These are phyloP conservation scores for Hypoxylon sp. DNA, from an alignment of 2,329 filamentous ascomycete genomes.

Conservation along the genomic window DNA sequence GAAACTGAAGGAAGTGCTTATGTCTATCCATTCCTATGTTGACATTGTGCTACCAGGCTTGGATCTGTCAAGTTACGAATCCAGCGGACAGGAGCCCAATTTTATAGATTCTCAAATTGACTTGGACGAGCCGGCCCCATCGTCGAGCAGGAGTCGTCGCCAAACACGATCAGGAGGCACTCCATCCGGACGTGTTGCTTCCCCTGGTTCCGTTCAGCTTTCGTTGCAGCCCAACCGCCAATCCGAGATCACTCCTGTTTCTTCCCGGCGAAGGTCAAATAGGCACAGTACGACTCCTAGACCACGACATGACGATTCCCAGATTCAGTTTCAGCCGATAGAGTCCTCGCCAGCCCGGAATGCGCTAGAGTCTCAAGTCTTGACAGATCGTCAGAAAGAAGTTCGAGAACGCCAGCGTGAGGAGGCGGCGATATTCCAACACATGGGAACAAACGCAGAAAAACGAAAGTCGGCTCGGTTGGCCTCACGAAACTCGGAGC, in stretches of 20 bases:
- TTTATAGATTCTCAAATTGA: constrained; percentile 63
- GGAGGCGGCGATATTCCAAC: constrained; percentile 71
- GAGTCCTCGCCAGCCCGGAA: constrained; percentile 61
- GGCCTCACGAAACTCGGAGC: constrained; percentile 5
- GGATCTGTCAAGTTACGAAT: constrained; percentile 50
- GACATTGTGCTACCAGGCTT: constrained; percentile 58
- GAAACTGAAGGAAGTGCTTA: constrained; percentile 68
- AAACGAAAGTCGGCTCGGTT: constrained; percentile 30
- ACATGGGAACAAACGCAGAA: constrained; percentile 65
- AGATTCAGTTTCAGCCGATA: constrained; percentile 78
- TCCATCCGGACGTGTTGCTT: constrained; percentile 42
- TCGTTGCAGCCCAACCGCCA: constrained; percentile 43
- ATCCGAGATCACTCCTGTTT: constrained; percentile 39
- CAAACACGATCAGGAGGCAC: constrained; percentile 29
- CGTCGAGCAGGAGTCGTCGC: constrained; percentile 33
- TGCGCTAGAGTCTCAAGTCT: constrained; percentile 70
- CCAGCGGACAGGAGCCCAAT: constrained; percentile 50
- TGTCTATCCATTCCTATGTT: constrained; percentile 64
- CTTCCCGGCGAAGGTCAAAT: constrained; percentile 42
- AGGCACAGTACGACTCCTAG: constrained; percentile 58
- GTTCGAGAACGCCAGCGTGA: constrained; percentile 77
- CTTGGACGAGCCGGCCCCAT: constrained; percentile 43
- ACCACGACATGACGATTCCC: constrained; percentile 81
- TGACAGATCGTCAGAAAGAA: constrained; percentile 83
- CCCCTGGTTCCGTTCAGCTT: constrained; percentile 48